Base-by-base conservation (phyloP, 23 red algal species). In the Chondrus crispus region DNA sequence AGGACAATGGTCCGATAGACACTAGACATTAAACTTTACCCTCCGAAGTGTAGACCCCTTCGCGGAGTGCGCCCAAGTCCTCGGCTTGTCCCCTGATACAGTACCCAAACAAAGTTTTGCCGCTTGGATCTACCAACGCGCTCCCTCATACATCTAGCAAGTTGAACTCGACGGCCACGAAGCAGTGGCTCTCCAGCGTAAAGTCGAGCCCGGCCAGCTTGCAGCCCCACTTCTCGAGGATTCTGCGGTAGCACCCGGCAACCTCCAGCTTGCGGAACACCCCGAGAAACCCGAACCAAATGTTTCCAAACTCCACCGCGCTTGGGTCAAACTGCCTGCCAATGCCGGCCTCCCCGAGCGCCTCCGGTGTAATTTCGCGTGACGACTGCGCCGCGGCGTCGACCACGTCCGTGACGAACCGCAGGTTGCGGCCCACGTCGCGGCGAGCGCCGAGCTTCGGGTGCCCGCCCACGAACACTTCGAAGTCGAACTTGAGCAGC, bases 191-290 rank as follows among this genome's bases (percentile, higher is more conserved):
- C 30, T 83, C 37, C 42, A 72, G 46, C 20, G 69, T 74, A 6
- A 93, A 41, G 46, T 72, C 91, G 32, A 93, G 12, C 12, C 91
- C 91, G 19, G 44, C 91, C 35, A 93, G 80, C 38, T 60, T 28
- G 66, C 91, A 93, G 1, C 55, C 91, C 91, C 91, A 93, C 63
- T 93, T 93, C 30, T 84, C 91, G 13, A 93, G n/a, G 2, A 93
- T 72, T 14, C 72, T 93, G 30, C 91, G 79, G 8, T 44, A 39
- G 66, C 91, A 93, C 18, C n/a, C 62, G 19, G 51, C 63, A 35
- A 49, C 39, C 58, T 92, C 57, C 16, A 72, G 46, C 50, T 37
- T 72, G 0, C 88, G 88, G 16, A 82, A 30, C 16, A 92, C 88
- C 24, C 75, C 41, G 29, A 92, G 19, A 66, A 66, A 66, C 18